Conservation (phyloP, 768 basidiomycete species). For the Podaxis sp. region DNA sequence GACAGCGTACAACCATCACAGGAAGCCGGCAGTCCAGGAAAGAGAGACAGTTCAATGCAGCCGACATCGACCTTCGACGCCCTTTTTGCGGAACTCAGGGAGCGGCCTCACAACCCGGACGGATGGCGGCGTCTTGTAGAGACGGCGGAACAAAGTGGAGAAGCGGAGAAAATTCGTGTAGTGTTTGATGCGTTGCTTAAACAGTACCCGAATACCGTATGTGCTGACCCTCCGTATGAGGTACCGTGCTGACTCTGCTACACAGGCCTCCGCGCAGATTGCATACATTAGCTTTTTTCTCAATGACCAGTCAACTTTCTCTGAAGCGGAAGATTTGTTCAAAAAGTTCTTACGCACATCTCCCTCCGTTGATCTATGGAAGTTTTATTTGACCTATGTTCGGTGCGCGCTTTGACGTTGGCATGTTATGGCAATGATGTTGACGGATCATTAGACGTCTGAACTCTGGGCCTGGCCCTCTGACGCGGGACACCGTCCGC, state of each 20-base stretch:
- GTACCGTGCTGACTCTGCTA: slow-evolving; percentile 3
- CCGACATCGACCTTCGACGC: slow-evolving; percentile 45
- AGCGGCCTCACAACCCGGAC: slow-evolving; percentile 74
- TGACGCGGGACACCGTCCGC: slow-evolving; percentile 73
- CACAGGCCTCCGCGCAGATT: slow-evolving; percentile 79
- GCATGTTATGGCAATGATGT: slow-evolving; percentile 15
- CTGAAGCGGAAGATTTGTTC: slow-evolving; percentile 86
- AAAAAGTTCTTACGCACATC: slow-evolving; percentile 82
- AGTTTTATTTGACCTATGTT: slow-evolving; percentile 92
- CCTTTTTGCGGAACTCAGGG: slow-evolving; percentile 57
- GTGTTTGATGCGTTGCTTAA: slow-evolving; percentile 82
- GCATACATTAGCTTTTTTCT: slow-evolving; percentile 80
- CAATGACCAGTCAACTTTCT: slow-evolving; percentile 60
- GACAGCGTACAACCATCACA: slow-evolving; percentile 6
- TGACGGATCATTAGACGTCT: slow-evolving; percentile 48
- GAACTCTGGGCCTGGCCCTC: slow-evolving; percentile 50
- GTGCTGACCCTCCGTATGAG: slow-evolving; percentile 28
- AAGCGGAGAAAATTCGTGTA: slow-evolving; percentile 76
- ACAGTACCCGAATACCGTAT: slow-evolving; percentile 90
- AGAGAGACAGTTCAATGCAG: slow-evolving; percentile 26
- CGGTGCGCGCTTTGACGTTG: slow-evolving; percentile 52
- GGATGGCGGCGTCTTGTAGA: slow-evolving; percentile 78
- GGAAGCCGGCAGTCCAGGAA: slow-evolving; percentile 19
- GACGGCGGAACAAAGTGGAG: slow-evolving; percentile 72
- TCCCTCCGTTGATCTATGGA: slow-evolving; percentile 89